Conservation (phyloP, 2,329 filamentous ascomycete genomes). For the Coniella vitis region DNA sequence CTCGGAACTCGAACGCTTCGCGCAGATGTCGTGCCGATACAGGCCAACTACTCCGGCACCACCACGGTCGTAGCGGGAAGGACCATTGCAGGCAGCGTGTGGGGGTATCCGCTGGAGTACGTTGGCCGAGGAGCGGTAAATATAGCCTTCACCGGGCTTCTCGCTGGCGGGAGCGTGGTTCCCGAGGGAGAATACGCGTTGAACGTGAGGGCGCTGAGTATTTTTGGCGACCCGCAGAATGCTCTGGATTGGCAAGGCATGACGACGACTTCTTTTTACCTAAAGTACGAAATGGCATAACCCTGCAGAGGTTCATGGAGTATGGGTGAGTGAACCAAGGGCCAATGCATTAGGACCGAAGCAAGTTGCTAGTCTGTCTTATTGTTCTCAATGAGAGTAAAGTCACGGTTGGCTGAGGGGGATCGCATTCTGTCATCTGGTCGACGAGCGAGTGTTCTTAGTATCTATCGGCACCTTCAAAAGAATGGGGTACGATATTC, state of each 20-base stretch:
- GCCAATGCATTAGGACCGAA: no score
- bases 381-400: no score
- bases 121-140: conserved; percentile 2
- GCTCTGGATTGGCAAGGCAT: conserved; percentile 21
- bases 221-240: conserved; percentile 21
- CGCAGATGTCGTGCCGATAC: conserved; percentile 19
- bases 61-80: conserved; percentile 18
- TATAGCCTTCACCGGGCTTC: conserved; percentile 19
- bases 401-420: no score
- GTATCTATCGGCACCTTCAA: no score
- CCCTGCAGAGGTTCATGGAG: no score
- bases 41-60: conserved; percentile 9
- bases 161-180: conserved; percentile 19
- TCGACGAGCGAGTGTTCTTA: no score
- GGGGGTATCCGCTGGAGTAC: conserved; percentile 17
- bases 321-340: no score
- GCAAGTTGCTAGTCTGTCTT: no score
- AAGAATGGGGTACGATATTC: no score
- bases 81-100: conserved; percentile 18
- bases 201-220: conserved; percentile 19
- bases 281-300: background rate
- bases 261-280: background rate
- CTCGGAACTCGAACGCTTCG: conserved; percentile 19
- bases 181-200: conserved; percentile 22
- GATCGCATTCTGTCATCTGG: no score